Evolutionary conservation across 345 rosid species (phyloP).

Genomic region (Syzygium jambos): DNA sequence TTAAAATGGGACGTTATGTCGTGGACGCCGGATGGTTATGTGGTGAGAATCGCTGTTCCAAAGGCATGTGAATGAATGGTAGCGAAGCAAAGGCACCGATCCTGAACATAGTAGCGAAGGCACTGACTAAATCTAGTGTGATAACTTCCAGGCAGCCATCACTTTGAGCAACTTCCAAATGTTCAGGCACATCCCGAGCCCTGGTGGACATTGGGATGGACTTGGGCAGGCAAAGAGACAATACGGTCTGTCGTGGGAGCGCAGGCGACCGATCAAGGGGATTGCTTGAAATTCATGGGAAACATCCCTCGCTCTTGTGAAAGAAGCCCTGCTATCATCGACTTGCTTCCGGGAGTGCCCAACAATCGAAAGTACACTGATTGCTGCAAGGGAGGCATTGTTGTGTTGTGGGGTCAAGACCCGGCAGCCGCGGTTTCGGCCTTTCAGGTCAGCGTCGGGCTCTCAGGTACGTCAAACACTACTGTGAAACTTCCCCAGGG

Average conservation of each 20-base stretch:
- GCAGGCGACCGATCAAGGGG: slow-evolving; percentile 43
- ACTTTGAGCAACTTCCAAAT: slow-evolving; percentile 38
- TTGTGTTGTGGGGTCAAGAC: slow-evolving; percentile 38
- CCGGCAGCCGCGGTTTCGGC: slow-evolving; percentile 20
- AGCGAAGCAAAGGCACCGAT: no score
- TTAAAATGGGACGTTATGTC: slow-evolving; percentile 42
- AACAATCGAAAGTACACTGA: slow-evolving; percentile 35
- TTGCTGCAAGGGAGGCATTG: slow-evolving; percentile 49
- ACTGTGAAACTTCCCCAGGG: slow-evolving; percentile 38
- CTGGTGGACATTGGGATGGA: slow-evolving; percentile 48
- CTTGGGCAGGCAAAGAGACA: slow-evolving; percentile 38
- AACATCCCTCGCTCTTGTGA: slow-evolving; percentile 42
- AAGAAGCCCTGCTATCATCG: slow-evolving; percentile 27
- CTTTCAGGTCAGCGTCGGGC: slow-evolving; percentile 38
- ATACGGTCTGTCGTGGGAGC: slow-evolving; percentile 46
- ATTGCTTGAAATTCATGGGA: slow-evolving; percentile 45
- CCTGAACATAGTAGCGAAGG: neutral
- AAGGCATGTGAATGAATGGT: neutral
- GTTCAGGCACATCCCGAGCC: slow-evolving; percentile 37
- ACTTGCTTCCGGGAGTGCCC: slow-evolving; percentile 40
- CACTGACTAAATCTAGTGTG: neutral
- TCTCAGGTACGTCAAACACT: slow-evolving; percentile 34
- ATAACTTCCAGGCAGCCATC: slow-evolving; percentile 25
- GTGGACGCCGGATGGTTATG: slow-evolving; percentile 43
- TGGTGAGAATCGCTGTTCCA: slow-evolving; percentile 7